These are phyloP conservation scores for Neoarthrinium moseri DNA, from an alignment of 2,329 filamentous ascomycete species.

Conservation along the genomic window DNA sequence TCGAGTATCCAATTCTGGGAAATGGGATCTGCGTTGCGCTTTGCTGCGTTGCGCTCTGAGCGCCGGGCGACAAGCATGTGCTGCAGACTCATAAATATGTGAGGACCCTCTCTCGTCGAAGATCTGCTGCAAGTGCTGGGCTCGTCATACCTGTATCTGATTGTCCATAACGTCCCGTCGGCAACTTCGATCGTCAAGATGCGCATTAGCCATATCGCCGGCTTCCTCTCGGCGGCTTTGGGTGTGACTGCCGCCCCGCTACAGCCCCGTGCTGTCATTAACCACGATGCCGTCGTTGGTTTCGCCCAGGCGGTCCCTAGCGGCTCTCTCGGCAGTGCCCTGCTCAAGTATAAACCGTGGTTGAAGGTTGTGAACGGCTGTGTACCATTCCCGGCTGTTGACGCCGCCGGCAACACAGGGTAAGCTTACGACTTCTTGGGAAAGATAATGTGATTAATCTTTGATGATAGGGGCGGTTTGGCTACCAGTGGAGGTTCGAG, in stretches of 20 bases:
- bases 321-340: slow-evolving; percentile 42
- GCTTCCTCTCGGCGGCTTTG: slow-evolving; percentile 11
- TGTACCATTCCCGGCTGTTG: slow-evolving; percentile 57
- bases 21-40: slow-evolving; percentile 3
- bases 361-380: slow-evolving; percentile 54
- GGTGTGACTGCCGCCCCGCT: slow-evolving; percentile 15
- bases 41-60: neutral
- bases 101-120: no score
- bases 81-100: no score
- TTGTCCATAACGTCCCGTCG: no score
- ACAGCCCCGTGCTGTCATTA: slow-evolving; percentile 23
- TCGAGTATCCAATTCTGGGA: neutral
- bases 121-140: no score
- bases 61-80: no score
- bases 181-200: no score
- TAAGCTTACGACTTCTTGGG: slow-evolving; percentile 7
- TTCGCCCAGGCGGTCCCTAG: slow-evolving; percentile 52
- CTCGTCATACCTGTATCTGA: no score
- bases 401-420: slow-evolving; percentile 40
- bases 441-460: slow-evolving; percentile 8
- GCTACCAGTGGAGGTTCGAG: slow-evolving; percentile 21
- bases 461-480: slow-evolving; percentile 24
- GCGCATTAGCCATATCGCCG: slow-evolving; percentile 12
- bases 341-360: slow-evolving; percentile 53
- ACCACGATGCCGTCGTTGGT: slow-evolving; percentile 41